Evolutionary conservation across 2,329 filamentous ascomycete genomes (phyloP).

Genomic region (Colletotrichum brevisporum): DNA sequence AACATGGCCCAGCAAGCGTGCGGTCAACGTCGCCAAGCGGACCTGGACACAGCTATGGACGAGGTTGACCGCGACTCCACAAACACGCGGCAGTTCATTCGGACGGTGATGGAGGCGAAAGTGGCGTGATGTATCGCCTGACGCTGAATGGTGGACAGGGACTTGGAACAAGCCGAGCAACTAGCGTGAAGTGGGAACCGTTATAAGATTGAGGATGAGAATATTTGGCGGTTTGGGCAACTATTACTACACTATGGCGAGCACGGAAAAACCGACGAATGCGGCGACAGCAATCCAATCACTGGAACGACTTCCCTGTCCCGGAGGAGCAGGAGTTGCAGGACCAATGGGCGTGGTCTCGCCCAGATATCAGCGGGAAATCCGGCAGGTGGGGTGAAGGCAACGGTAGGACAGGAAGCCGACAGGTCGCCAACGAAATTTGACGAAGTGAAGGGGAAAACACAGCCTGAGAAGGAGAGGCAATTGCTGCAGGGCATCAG

Average conservation of each 20-base stretch:
- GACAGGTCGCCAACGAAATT: not conserved
- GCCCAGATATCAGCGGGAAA: slow-evolving; percentile 7
- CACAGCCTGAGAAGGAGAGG: too few species aligned
- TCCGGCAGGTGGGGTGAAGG: slow-evolving; percentile 13
- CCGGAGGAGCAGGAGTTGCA: not conserved
- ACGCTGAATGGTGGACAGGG: slow-evolving; percentile 13
- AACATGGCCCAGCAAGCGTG: slow-evolving; percentile 77
- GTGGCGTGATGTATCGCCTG: slow-evolving; percentile 51
- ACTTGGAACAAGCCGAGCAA: slow-evolving; percentile 22
- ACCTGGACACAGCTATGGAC: slow-evolving; percentile 60
- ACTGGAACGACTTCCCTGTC: slow-evolving; percentile 1
- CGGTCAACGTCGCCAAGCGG: slow-evolving; percentile 58
- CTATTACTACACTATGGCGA: not conserved
- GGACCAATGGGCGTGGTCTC: not conserved
- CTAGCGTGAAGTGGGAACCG: not conserved
- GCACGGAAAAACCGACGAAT: not conserved
- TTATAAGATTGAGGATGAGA: not conserved
- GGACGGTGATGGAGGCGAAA: slow-evolving; percentile 71
- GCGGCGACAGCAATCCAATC: not conserved
- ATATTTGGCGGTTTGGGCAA: not conserved
- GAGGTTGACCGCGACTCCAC: slow-evolving; percentile 61
- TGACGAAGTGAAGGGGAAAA: not conserved
- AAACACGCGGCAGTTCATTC: slow-evolving; percentile 72
- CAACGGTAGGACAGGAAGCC: slow-evolving; percentile 16
- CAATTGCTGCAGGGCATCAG: too few species aligned